Evolutionary conservation across 192 early-diverging fungal species (phyloP).

Genomic region (Linnemannia schmuckeri): DNA sequence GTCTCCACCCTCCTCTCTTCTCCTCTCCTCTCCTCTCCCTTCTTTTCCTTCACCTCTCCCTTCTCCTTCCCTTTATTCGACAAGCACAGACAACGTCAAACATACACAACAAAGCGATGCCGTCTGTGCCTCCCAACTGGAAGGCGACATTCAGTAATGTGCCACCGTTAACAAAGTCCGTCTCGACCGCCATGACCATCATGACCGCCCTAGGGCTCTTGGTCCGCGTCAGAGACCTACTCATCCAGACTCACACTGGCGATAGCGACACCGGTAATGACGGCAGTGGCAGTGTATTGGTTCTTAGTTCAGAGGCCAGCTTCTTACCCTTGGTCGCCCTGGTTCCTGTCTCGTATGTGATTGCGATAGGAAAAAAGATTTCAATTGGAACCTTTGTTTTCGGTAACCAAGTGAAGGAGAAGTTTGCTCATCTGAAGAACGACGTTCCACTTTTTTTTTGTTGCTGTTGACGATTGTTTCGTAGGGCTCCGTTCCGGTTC

Average conservation of each 20-base stretch:
- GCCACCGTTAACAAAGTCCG: slow-evolving; percentile 59
- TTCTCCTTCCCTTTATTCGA: background rate
- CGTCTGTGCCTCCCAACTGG: slow-evolving; percentile 33
- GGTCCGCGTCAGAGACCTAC: slow-evolving; percentile 29
- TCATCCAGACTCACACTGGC: background rate
- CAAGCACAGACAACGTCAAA: background rate
- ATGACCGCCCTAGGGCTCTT: slow-evolving; percentile 36
- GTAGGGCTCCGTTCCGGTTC: slow-evolving; percentile 34
- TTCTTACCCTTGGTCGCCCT: slow-evolving; percentile 31
- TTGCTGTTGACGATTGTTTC: background rate
- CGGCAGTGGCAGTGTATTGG: too few species aligned
- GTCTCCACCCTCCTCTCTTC: too few species aligned
- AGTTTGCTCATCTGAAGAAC: too few species aligned
- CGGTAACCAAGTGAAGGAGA: background rate
- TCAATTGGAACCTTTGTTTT: background rate
- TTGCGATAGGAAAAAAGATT: background rate
- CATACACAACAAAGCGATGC: slow-evolving; percentile 5
- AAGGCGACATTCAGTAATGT: slow-evolving; percentile 56
- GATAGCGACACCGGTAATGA: background rate
- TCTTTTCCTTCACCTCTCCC: background rate
- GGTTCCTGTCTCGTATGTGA: slow-evolving; percentile 36
- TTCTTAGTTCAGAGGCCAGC: slow-evolving; percentile 1
- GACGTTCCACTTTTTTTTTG: too few species aligned
- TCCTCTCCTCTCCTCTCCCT: background rate
- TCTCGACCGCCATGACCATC: slow-evolving; percentile 53